Percentiles rank a stretch among this genome's conserved stretches.
These are phyloP conservation scores for Dittrichia graveolens DNA, from an alignment of 129 eudicot genomes.

Conservation along the genomic window DNA sequence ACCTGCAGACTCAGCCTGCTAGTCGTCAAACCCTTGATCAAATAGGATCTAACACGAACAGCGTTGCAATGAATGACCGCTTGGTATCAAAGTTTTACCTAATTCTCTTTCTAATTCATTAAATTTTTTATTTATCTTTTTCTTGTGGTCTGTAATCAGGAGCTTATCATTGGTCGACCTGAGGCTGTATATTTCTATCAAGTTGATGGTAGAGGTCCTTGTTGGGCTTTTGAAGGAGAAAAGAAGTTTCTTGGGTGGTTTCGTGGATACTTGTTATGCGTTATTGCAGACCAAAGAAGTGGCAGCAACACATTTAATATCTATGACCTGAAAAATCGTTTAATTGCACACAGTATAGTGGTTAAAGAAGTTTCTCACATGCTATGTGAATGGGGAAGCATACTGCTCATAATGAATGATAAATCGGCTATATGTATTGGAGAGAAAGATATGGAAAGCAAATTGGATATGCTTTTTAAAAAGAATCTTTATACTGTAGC, in stretches of 20 bases:
- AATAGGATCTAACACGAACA: slow-evolving; percentile 62
- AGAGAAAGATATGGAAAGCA: slow-evolving; percentile 99
- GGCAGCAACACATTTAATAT: slow-evolving; percentile 75
- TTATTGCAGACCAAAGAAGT: slow-evolving; percentile 81
- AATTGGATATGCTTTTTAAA: slow-evolving; percentile 92
- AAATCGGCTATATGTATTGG: slow-evolving; percentile 82
- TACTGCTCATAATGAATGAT: slow-evolving; percentile 76
- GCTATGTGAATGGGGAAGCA: slow-evolving; percentile 99
- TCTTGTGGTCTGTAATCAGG: slow-evolving; percentile 47
- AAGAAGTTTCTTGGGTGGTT: slow-evolving; percentile 94
- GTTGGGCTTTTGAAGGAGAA: slow-evolving; percentile 99
- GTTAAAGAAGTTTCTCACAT: slow-evolving; percentile 85
- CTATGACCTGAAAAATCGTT: slow-evolving; percentile 87
- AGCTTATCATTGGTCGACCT: slow-evolving; percentile 90
- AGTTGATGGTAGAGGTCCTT: slow-evolving; percentile 98
- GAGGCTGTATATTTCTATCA: slow-evolving; percentile 95
- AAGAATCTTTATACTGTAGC: slow-evolving; percentile 94
- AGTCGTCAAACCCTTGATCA: slow-evolving; percentile 83
- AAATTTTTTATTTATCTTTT: slow-evolving; percentile 12
- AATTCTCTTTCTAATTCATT: neutral
- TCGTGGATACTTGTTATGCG: slow-evolving; percentile 92
- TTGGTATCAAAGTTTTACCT: slow-evolving; percentile 56
- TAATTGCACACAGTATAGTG: slow-evolving; percentile 78
- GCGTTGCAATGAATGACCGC: slow-evolving; percentile 94
- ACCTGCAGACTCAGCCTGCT: slow-evolving; percentile 76